Evolutionary conservation across 2,329 filamentous ascomycete genomes (phyloP).

Genomic region (Aureobasidium subglaciale): DNA sequence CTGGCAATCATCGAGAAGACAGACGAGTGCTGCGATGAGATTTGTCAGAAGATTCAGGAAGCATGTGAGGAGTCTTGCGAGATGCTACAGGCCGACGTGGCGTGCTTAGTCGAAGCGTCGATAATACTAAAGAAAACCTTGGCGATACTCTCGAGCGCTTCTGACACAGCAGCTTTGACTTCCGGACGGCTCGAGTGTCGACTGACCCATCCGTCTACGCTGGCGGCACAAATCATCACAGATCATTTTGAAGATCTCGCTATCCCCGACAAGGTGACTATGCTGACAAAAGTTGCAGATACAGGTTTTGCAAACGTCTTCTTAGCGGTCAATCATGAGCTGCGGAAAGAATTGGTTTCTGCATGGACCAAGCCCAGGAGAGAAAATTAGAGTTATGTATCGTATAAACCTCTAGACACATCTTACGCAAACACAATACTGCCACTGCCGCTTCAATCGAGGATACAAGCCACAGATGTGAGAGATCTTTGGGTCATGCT

Average conservation of each 20-base stretch:
- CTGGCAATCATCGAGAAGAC: neutral
- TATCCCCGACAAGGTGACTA: neutral
- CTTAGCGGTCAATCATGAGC: neutral
- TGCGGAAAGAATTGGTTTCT: neutral
- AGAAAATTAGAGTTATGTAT: neutral
- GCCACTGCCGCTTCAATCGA: neutral
- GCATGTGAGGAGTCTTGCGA: neutral
- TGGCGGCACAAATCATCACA: slow-evolving; percentile 6
- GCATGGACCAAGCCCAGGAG: neutral
- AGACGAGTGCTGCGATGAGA: slow-evolving; percentile 1
- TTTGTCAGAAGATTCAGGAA: slow-evolving; percentile 1
- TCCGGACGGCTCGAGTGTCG: neutral
- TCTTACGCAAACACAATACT: neutral
- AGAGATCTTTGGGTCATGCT: neutral
- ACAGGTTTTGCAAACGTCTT: slow-evolving; percentile 6
- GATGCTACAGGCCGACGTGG: slow-evolving; percentile 1
- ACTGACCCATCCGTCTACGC: slow-evolving; percentile 9
- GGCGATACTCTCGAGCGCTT: neutral
- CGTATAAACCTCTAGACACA: neutral
- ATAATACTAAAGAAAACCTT: neutral
- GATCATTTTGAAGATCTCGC: neutral
- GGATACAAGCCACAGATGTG: neutral
- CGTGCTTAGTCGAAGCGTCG: neutral
- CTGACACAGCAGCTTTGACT: neutral
- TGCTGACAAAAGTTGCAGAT: slow-evolving; percentile 1